Evolutionary conservation across 2,329 filamentous ascomycete genomes (phyloP), one percentile per base, ranked within the genome.

Genomic region (Exophiala calicioides): DNA sequence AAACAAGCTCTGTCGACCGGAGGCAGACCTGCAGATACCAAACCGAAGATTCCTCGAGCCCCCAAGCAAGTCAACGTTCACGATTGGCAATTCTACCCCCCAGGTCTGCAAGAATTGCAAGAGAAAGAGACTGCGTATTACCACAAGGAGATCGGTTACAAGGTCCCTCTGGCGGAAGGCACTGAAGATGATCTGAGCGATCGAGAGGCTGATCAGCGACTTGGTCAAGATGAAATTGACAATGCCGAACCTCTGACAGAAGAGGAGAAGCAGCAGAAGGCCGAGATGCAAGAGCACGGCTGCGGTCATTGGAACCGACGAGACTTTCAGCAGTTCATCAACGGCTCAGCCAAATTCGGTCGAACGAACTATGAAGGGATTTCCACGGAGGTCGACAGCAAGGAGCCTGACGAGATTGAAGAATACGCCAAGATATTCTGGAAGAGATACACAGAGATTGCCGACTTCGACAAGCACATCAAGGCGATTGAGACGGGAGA

Each of bases 311-410:
- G 94, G 93, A 97, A 95, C 71, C 86, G 90, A 60, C 84, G 94
- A 59, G 94, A 98, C 67, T 98, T 97, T 72, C 91, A 97, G 65
- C 93, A 97, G 59, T 98, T 98, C 66, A 79, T 98, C 69, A 96
- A 97, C 61, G 90, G 89, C 15, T 95, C 89, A 24, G 91, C 89
- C 50, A 93, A 91, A 65, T 94, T 90, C 62, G 93, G 93, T 2
- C 88, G 93, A 35, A 82, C 79, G 29, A 89, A 93, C 64, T 96
- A 88, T 62, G 85, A 86, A 20, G 81, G 81, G 30, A 98, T 98
- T 60, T 82, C 91, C 0, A 79, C 84, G 3, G 93, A 98, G 64
- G 84, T 97, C 33, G 93, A 96, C 64, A 90, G 84, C 74, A 98
- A 98, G 75, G 84, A 80, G 4, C 76, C 85, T 0, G 78, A 85